These are phyloP conservation scores for Moelleriella libera DNA, from an alignment of 2,329 filamentous ascomycete genomes.

Conservation along the genomic window DNA sequence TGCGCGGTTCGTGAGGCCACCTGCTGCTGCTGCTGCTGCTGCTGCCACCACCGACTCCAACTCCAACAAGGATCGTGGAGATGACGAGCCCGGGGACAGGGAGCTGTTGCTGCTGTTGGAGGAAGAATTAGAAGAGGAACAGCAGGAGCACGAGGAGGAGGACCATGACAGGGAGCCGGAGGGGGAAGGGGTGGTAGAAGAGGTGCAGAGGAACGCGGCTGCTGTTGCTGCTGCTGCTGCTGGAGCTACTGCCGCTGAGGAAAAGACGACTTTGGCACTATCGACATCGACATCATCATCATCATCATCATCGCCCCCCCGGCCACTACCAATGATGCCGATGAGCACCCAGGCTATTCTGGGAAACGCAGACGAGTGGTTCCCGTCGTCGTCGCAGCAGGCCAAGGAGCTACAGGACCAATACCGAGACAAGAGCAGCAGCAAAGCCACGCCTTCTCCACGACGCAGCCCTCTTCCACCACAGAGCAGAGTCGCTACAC, in stretches of 20 bases:
- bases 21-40: no score
- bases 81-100: neutral
- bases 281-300: slow-evolving; percentile 3
- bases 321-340: slow-evolving; percentile 12
- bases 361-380: slow-evolving; percentile 36
- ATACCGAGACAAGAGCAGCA: neutral
- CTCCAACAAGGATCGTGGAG: neutral
- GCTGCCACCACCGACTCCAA: no score
- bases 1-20: slow-evolving; percentile 28
- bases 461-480: no score
- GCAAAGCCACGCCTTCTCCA: neutral
- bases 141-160: no score
- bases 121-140: no score
- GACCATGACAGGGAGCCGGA: neutral
- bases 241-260: slow-evolving; percentile 8
- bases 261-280: slow-evolving; percentile 5
- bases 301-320: slow-evolving; percentile 1
- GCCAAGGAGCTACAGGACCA: slow-evolving; percentile 34
- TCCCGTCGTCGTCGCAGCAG: slow-evolving; percentile 42
- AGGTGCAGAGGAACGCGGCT: no score
- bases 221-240: no score
- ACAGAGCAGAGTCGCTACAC: no score
- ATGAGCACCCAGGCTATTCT: slow-evolving; percentile 40
- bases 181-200: neutral
- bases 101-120: no score